Evolutionary conservation across 169 alveolate species (phyloP).

Genomic region (Plasmodium malariae): DNA sequence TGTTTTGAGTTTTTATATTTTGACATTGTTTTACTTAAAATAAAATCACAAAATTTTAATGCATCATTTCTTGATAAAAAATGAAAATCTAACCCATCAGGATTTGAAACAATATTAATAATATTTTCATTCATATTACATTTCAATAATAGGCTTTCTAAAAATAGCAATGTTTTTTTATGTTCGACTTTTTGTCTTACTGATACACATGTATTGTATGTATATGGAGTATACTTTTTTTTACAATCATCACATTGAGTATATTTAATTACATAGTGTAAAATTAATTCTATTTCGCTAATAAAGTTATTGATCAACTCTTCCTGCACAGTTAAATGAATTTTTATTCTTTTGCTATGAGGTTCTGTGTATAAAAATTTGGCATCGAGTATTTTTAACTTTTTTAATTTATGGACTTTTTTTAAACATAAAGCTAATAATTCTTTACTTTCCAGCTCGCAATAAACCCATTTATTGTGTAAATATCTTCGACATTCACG

Average conservation of each 20-base stretch:
- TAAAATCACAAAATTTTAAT: conserved; percentile 95
- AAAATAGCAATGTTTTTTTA: conserved; percentile 95
- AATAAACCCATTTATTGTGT: conserved; percentile 95
- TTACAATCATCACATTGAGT: conserved; percentile 98
- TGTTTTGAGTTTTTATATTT: conserved; percentile 92
- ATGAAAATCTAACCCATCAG: conserved; percentile 98
- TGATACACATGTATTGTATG: conserved; percentile 97
- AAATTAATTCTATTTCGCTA: conserved; percentile 91
- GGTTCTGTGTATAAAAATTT: conserved; percentile 97
- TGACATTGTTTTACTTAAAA: conserved; percentile 88
- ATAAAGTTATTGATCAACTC: conserved; percentile 94
- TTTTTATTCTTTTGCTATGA: conserved; percentile 95
- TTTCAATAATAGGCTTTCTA: conserved; percentile 97
- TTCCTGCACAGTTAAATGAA: conserved; percentile 95
- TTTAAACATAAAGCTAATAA: conserved; percentile 96
- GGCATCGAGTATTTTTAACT: conserved; percentile 95
- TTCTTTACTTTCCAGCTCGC: conserved; percentile 97
- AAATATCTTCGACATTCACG: conserved; percentile 93
- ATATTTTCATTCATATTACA: conserved; percentile 94
- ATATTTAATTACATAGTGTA: conserved; percentile 92
- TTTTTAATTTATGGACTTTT: conserved; percentile 95
- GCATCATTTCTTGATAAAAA: conserved; percentile 95
- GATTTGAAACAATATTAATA: conserved; percentile 92
- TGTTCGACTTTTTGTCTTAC: conserved; percentile 98
- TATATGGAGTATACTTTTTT: conserved; percentile 98